Evolutionary conservation across 2,329 filamentous ascomycete genomes (phyloP), one percentile per base, ranked within the genome.

Genomic region (Apiospora sp.): DNA sequence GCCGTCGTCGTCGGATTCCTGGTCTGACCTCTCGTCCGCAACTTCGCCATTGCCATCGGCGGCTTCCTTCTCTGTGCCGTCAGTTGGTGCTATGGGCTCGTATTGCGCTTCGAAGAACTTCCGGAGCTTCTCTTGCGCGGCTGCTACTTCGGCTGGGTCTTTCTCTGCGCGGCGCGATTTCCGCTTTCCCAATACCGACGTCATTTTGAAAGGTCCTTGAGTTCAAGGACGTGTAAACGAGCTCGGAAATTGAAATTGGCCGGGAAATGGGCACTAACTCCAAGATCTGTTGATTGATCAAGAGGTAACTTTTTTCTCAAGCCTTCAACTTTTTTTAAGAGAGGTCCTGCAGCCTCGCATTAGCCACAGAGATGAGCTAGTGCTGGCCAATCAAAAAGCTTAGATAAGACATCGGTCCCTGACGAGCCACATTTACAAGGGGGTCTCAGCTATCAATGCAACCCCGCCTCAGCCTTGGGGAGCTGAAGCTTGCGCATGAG

Each of bases 101-200:
- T 98, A 98, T 80, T 93, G 92, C 41, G 94, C 90, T 83, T 98
- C 96, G 80, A 98, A 98, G 80, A 96, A 93, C 77, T 90, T 90
- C 72, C 92, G 91, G 79, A 99, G 94, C 72, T 95, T 88, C 72
- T 92, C 94, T 77, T 94, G 91, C 16, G 93, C 87, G 73, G 91
- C 88, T 75, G 89, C 85, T 54, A 84, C 81, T 1, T 80, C 83
- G 34, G 81, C 71, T 2, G 78, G 78, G 7, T 75, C 70, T 34
- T 37, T 54, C 10, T 37, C 41, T 30, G 77, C 30, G 16, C 75
- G 43, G 68, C 79, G 78, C 71, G 82, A 79, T 76, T 88, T 89
- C 73, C 87, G 85, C 78, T 89, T 89, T 51, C 87, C 86, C 30
- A 88, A 79, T n/a, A 82, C 72, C 12, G 58, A 64, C 22, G 58